Evolutionary conservation across 2,329 filamentous ascomycete genomes (phyloP).

Genomic region (Pyrenochaeta sp.): DNA sequence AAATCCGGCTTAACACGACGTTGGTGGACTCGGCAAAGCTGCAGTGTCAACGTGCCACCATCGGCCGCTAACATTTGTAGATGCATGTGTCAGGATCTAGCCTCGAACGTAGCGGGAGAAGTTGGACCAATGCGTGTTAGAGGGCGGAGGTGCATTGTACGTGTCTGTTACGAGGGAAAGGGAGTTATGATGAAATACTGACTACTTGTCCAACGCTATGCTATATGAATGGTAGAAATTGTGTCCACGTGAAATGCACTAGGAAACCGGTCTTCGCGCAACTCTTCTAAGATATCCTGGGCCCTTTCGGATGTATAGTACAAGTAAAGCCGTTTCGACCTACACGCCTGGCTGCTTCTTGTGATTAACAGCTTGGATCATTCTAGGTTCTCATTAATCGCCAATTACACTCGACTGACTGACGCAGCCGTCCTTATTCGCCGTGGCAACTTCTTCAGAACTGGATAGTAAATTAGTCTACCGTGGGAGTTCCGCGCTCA

Average conservation of each 20-base stretch:
- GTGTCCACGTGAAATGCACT: neutral
- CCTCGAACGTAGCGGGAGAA: neutral
- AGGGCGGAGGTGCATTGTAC: neutral
- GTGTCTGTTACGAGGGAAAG: neutral
- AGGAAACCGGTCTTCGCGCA: neutral
- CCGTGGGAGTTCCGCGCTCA: conserved; percentile 31
- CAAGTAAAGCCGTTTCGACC: neutral
- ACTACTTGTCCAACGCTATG: neutral
- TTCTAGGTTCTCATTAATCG: neutral
- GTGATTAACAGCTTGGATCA: neutral
- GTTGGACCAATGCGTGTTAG: neutral
- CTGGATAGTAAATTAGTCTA: conserved; percentile 10
- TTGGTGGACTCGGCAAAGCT: conserved; percentile 10
- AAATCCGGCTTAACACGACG: neutral
- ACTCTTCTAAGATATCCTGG: neutral
- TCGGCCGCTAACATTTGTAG: neutral
- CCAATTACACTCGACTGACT: neutral
- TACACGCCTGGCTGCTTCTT: neutral
- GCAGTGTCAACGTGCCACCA: neutral
- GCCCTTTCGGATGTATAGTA: neutral
- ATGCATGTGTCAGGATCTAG: too few relatives aligned
- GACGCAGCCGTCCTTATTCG: neutral
- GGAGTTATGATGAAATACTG: neutral
- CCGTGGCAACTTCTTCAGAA: neutral
- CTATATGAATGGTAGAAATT: neutral